A percentile compares a stretch with the other conserved stretches of the same genome.
Conservation (phyloP, 208 protist genomes). For the Crithidia fasciculata region DNA sequence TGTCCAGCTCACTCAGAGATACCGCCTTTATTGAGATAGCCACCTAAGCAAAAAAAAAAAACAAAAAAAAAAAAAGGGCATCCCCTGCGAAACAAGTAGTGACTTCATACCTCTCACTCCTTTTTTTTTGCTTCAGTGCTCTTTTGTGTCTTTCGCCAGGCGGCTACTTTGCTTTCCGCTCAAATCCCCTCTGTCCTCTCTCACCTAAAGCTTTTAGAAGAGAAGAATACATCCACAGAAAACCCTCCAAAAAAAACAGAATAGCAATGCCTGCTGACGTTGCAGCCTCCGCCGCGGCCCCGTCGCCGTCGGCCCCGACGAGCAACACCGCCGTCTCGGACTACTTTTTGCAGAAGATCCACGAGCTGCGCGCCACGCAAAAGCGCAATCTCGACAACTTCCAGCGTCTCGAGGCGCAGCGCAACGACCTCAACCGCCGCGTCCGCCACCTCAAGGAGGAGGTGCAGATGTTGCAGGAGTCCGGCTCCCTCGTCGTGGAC, state of each 20-base stretch:
- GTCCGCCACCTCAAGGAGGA: conserved; percentile 99
- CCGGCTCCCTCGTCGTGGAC: conserved; percentile 98
- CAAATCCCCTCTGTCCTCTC: too few relatives aligned
- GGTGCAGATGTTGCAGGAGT: conserved; percentile 97
- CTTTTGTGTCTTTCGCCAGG: background rate
- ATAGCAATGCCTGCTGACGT: conserved; percentile 30
- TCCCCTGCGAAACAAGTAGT: too few relatives aligned
- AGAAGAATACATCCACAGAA: background rate
- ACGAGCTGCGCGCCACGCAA: conserved; percentile 87
- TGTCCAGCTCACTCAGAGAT: too few relatives aligned
- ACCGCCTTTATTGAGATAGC: too few relatives aligned
- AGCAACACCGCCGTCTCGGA: conserved; percentile 59
- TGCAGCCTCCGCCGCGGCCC: conserved; percentile 13
- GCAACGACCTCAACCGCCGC: conserved; percentile 90
- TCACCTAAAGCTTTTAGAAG: background rate
- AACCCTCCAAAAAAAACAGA: background rate
- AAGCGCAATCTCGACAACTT: conserved; percentile 89
- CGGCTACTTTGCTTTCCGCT: too few relatives aligned
- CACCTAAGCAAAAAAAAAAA: too few relatives aligned
- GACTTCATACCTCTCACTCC: background rate
- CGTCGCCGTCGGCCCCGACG: conserved; percentile 24
- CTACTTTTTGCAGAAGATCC: conserved; percentile 93
- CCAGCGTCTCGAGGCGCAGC: conserved; percentile 83
- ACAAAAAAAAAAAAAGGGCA: too few relatives aligned
- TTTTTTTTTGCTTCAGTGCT: background rate